A percentile compares a stretch with the other conserved stretches of the same genome.
phyloP scores from a whole-genome alignment of 805 yeast genomes.

The Starmerella gropengiesseri region DNA sequence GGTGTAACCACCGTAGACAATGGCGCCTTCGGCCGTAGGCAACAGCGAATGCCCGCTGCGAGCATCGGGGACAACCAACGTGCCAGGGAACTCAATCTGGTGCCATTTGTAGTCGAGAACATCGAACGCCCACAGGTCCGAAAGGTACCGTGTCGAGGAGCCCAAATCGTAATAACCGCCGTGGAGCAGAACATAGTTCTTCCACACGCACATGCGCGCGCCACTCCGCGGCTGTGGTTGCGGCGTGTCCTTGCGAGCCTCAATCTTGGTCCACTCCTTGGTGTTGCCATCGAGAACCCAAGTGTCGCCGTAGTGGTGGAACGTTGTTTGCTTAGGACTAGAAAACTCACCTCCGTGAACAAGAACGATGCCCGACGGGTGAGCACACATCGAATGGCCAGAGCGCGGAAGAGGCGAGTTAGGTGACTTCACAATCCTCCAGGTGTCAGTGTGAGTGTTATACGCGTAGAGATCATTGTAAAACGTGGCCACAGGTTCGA shows the following conservation, averaged over 20 bases:
- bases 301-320: constrained; percentile 92
- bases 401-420: constrained; percentile 88
- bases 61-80: constrained; percentile 74
- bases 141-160: constrained; percentile 65
- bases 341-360: constrained; percentile 96
- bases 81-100: constrained; percentile 76
- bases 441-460: constrained; percentile 61
- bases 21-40: constrained; percentile 67
- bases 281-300: constrained; percentile 81
- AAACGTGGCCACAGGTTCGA: constrained; percentile 46
- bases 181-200: constrained; percentile 68
- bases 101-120: constrained; percentile 82
- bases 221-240: constrained; percentile 81
- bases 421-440: constrained; percentile 71
- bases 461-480: constrained; percentile 72
- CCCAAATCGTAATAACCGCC: constrained; percentile 95
- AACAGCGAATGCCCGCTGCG: constrained; percentile 87
- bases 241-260: constrained; percentile 39
- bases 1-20: constrained; percentile 86
- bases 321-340: constrained; percentile 88
- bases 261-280: constrained; percentile 86
- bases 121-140: constrained; percentile 89
- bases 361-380: constrained; percentile 76
- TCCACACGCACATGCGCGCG: constrained; percentile 83
- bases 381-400: constrained; percentile 86